phyloP scores from a whole-genome alignment of 345 rosid genomes.

The Cardamine chenopodiifolia region DNA sequence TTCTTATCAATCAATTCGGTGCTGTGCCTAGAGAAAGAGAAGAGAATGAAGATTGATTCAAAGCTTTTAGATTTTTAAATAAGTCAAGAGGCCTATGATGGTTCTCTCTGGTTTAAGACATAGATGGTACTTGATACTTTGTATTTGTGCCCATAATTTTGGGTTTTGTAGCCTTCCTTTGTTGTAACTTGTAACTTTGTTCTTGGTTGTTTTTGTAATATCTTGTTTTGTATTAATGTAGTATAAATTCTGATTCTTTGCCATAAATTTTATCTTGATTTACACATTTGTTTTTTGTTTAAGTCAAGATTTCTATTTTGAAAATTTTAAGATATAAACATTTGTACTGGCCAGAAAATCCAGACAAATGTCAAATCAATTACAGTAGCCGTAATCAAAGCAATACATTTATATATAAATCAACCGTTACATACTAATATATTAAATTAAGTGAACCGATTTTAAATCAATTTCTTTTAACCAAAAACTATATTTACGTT shows the following conservation, averaged over 20 bases:
- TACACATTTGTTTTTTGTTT: neutral
- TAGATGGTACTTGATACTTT: slow-evolving; percentile 22
- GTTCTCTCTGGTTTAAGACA: slow-evolving; percentile 20
- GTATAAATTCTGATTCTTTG: slow-evolving; percentile 29
- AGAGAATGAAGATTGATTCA: slow-evolving; percentile 65
- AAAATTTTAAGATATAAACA: no score
- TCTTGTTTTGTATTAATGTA: slow-evolving; percentile 16
- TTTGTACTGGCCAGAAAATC: no score
- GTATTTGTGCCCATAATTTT: slow-evolving; percentile 20
- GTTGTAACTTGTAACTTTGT: slow-evolving; percentile 32
- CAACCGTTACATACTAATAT: no score
- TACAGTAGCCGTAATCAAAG: no score
- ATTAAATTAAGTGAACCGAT: no score
- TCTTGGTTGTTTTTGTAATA: slow-evolving; percentile 33
- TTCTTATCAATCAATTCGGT: slow-evolving; percentile 74
- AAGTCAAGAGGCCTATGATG: slow-evolving; percentile 14
- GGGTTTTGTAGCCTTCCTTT: slow-evolving; percentile 25
- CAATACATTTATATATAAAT: no score
- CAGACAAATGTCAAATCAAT: no score
- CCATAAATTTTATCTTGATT: neutral
- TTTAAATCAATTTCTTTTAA: no score
- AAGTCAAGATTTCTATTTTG: no score
- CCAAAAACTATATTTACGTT: no score
- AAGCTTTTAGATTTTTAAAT: slow-evolving; percentile 14
- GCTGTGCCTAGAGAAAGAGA: slow-evolving; percentile 89